phyloP scores from a whole-genome alignment of 345 rosid species.

The Lepidium aucheri region DNA sequence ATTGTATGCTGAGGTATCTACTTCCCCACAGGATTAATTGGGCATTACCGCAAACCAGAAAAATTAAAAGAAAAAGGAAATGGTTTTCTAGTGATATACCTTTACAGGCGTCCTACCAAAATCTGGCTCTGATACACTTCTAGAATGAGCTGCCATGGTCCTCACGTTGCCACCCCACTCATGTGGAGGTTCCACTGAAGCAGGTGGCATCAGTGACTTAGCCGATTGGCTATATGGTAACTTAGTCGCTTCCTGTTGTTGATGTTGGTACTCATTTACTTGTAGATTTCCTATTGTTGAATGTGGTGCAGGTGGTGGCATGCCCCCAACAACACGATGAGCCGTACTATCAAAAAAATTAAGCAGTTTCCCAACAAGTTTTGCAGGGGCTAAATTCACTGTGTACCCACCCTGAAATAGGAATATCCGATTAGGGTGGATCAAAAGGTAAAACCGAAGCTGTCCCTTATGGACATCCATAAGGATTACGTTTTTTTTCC shows the following conservation, averaged over 20 bases:
- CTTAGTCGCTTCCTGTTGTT: constrained; percentile 32
- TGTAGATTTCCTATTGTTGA: constrained; percentile 28
- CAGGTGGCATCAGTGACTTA: constrained; percentile 41
- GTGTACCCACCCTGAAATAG: constrained; percentile 54
- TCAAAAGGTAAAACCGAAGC: neutral
- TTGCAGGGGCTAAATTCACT: constrained; percentile 48
- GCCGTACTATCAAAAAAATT: constrained; percentile 62
- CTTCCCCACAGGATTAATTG: neutral
- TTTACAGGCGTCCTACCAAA: constrained; percentile 53
- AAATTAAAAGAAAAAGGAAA: neutral
- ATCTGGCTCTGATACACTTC: constrained; percentile 69
- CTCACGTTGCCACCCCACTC: constrained; percentile 38
- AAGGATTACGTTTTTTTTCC: neutral
- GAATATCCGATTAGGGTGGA: constrained; percentile 1
- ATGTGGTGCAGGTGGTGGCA: constrained; percentile 58
- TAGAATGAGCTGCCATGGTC: constrained; percentile 31
- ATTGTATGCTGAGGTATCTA: neutral
- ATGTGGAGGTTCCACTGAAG: constrained; percentile 47
- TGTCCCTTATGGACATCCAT: neutral
- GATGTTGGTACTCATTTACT: constrained; percentile 30
- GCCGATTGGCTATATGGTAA: constrained; percentile 48
- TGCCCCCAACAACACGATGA: constrained; percentile 55
- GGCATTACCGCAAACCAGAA: neutral
- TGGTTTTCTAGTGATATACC: constrained; percentile 16
- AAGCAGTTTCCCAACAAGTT: constrained; percentile 48